Evolutionary conservation across 1,284 basidiomycete genomes (phyloP), one percentile per base, ranked within the genome.

Genomic region (Trametes hirsuta): DNA sequence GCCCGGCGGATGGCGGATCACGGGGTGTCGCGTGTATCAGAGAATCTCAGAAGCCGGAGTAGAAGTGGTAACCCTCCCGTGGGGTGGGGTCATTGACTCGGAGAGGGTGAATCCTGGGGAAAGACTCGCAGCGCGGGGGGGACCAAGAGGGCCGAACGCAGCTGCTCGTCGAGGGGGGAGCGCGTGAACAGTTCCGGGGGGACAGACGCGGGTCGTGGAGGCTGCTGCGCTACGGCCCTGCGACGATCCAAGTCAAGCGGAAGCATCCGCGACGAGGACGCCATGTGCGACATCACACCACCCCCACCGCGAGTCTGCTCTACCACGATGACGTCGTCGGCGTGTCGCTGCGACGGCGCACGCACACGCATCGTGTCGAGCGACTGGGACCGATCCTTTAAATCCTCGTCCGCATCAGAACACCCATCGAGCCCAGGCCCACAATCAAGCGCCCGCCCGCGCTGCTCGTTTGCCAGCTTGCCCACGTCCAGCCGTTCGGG

Each of bases 321-420:
- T 22, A 62, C 65, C 6, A 59, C 55, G 2, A 62, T 66, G 37
- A 57, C 59, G 34, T 66, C 65, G 57, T 62, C 63, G 11, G 35
- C 39, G 12, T 44, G 22, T n/a, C 59, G 56, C 25, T 61, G 59
- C 46, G 56, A 24, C 6, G 53, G 40, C 0, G 4, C 12, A 4
- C 62, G 47, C 41, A 35, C 21, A 40, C 49, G 58, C 21, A 21
- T 47, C 5, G 34, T 14, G 40, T 53, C 46, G 15, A 53, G 50
- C 14, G 51, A 54, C 21, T 47, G 52, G 9, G 56, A 46, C n/a
- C 50, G 36, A 15, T 50, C 42, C n/a, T 51, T 45, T 12, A 45
- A 25, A 11, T 50, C 42, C n/a, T 51, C 40, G 12, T 52, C 53
- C 10, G 21, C 24, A 14, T 47, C 34, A n/a, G 6, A 6, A 8